phyloP scores from a whole-genome alignment of 179 eudicot species.

The Carnegiea gigantea region DNA sequence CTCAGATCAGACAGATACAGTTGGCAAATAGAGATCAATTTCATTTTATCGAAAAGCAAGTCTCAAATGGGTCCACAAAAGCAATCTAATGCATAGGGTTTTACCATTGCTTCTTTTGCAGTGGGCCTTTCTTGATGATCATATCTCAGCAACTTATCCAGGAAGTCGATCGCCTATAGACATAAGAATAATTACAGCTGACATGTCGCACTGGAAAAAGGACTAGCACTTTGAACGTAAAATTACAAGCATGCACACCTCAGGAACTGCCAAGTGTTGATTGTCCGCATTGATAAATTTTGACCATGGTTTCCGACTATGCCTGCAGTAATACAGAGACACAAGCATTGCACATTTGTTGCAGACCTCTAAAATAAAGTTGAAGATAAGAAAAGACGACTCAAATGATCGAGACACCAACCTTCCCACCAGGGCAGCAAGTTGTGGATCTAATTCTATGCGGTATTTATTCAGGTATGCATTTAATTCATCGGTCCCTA shows the following conservation, averaged over 20 bases:
- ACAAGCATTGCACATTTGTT: not conserved
- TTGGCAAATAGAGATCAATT: not conserved
- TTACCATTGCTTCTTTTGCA: slow-evolving; percentile 98
- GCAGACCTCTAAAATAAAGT: not conserved
- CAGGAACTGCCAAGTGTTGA: slow-evolving; percentile 89
- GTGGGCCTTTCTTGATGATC: slow-evolving; percentile 97
- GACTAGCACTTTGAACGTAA: not conserved
- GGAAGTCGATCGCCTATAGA: slow-evolving; percentile 78
- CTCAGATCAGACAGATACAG: not conserved
- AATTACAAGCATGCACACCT: slow-evolving; percentile 37
- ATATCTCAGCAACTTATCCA: slow-evolving; percentile 82
- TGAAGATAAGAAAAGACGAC: not conserved
- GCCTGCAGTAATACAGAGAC: slow-evolving; percentile 44
- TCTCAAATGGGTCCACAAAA: too few relatives aligned
- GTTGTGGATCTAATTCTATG: slow-evolving; percentile 79
- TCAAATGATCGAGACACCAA: slow-evolving; percentile 23
- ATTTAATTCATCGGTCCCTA: slow-evolving; percentile 85
- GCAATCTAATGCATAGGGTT: not conserved
- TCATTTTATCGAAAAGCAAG: not conserved
- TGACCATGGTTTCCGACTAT: slow-evolving; percentile 83
- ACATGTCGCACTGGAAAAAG: not conserved
- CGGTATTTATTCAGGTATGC: slow-evolving; percentile 77
- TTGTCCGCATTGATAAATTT: slow-evolving; percentile 81
- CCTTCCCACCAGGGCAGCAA: slow-evolving; percentile 92
- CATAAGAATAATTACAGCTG: slow-evolving; percentile 8